phyloP scores from a whole-genome alignment of 1,139 yeast genomes.

The Keqinozyma sinolaborantium region DNA sequence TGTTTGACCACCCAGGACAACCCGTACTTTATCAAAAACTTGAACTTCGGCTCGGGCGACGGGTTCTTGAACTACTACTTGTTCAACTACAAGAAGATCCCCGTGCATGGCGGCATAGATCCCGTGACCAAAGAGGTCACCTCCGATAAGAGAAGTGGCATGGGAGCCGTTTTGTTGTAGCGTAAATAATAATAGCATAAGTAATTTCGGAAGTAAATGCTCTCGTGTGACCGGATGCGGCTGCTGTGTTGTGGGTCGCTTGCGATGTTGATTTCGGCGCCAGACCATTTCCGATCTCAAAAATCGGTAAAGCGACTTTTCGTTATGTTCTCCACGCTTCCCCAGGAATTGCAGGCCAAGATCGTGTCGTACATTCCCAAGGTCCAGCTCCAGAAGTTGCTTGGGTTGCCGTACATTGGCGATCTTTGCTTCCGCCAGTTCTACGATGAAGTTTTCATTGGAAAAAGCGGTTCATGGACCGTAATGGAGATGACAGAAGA shows the following conservation, averaged over 20 bases:
- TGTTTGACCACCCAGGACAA: conserved; percentile 92
- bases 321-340: not conserved
- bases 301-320: no score
- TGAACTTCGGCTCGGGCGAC: conserved; percentile 92
- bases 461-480: no score
- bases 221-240: no score
- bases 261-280: no score
- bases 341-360: not conserved
- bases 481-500: no score
- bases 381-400: not conserved
- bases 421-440: not conserved
- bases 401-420: not conserved
- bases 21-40: conserved; percentile 70
- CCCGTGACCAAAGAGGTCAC: conserved; percentile 46
- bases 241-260: no score
- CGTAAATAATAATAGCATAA: conserved; percentile 1
- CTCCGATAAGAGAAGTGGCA: conserved; percentile 62
- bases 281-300: no score
- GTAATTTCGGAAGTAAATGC: no score
- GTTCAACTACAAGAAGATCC: conserved; percentile 84
- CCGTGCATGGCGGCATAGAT: conserved; percentile 77
- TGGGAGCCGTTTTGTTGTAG: conserved; percentile 83
- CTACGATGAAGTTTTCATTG: no score
- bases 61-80: conserved; percentile 87
- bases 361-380: not conserved